Conservation (phyloP, 345 rosid genomes). For the Nephelium lappaceum region DNA sequence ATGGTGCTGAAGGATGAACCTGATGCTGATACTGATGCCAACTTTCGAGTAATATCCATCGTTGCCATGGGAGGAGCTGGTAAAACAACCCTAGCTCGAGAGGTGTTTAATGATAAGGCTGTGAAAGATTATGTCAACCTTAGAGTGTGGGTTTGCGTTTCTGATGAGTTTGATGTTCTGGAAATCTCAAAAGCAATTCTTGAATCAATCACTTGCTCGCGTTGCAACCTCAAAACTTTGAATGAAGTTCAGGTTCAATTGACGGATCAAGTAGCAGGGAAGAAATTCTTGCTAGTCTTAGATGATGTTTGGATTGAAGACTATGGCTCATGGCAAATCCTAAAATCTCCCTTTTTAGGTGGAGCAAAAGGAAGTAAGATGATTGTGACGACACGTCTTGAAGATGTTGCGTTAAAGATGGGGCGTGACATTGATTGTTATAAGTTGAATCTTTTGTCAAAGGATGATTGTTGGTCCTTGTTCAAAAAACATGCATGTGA, state of each 20-base stretch:
- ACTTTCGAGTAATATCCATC: background rate
- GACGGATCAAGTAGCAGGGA: background rate
- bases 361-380: slow-evolving; percentile 13
- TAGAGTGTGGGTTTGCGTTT: slow-evolving; percentile 7
- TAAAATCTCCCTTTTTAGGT: slow-evolving; percentile 3
- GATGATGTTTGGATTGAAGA: slow-evolving; percentile 14
- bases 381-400: background rate
- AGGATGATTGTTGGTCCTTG: slow-evolving; percentile 23
- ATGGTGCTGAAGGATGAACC: background rate
- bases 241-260: background rate
- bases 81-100: slow-evolving; percentile 1
- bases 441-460: slow-evolving; percentile 3
- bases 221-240: background rate
- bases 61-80: slow-evolving; percentile 9
- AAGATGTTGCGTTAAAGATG: background rate
- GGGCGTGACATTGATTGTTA: background rate
- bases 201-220: background rate
- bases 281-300: slow-evolving; percentile 3
- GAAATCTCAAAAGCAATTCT: slow-evolving; percentile 15
- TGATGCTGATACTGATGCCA: background rate
- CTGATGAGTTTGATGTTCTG: slow-evolving; percentile 17
- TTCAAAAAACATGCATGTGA: slow-evolving; percentile 18
- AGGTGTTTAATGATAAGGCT: background rate
- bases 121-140: background rate
- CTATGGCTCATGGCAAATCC: background rate